These are phyloP conservation scores for Corynascus novoguineensis DNA, from an alignment of 495 filamentous ascomycete species.

Conservation along the genomic window DNA sequence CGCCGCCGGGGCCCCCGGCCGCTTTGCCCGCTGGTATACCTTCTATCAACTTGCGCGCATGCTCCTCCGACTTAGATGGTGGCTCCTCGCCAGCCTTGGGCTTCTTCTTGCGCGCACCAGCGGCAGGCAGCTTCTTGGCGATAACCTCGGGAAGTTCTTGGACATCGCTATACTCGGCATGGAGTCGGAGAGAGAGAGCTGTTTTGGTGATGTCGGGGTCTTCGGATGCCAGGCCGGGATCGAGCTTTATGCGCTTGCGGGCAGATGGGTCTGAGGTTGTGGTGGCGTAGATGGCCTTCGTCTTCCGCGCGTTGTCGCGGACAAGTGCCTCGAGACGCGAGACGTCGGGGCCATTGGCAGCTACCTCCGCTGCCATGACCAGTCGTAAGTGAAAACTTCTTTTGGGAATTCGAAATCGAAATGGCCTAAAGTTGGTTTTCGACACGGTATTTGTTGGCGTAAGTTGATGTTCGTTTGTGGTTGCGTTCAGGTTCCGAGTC, in stretches of 20 bases:
- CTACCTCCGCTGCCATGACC: conserved; percentile 30
- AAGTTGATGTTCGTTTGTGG: no score
- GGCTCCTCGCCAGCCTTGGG: conserved; percentile 39
- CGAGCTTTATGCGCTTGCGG: conserved; percentile 41
- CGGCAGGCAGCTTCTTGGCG: conserved; percentile 70
- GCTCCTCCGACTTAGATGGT: conserved; percentile 44
- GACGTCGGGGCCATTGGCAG: conserved; percentile 20
- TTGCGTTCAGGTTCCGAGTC: no score
- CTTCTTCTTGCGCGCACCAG: conserved; percentile 42
- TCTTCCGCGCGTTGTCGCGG: conserved; percentile 37
- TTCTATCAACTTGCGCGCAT: conserved; percentile 65
- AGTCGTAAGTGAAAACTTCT: not conserved
- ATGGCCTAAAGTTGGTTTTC: not conserved
- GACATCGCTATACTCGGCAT: conserved; percentile 75
- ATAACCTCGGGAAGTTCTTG: conserved; percentile 76
- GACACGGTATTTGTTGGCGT: not conserved
- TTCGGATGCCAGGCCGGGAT: conserved; percentile 29
- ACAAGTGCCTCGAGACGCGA: conserved; percentile 34
- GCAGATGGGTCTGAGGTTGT: conserved; percentile 21
- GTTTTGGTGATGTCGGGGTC: conserved; percentile 39
- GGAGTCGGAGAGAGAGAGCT: conserved; percentile 41
- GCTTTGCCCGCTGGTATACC: conserved; percentile 48
- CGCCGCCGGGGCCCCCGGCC: conserved; percentile 31
- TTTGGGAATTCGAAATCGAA: not conserved
- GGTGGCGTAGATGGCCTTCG: conserved; percentile 38